Evolutionary conservation across 2,329 filamentous ascomycete genomes (phyloP), one percentile per base, ranked within the genome.

Genomic region (Aspergillus viridinutans): DNA sequence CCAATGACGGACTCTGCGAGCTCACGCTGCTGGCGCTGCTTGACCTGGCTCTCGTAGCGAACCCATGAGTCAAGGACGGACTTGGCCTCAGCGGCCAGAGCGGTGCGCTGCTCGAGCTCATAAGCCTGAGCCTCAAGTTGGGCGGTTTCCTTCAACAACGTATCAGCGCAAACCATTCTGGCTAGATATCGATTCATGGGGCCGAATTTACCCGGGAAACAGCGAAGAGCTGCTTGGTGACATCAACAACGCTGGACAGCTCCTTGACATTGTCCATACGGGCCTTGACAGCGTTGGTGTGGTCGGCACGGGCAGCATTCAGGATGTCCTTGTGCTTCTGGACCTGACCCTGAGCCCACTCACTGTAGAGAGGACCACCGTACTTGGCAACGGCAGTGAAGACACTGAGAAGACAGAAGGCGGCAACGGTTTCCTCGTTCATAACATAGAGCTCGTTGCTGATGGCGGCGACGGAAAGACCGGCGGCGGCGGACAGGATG

Each of bases 401-500:
- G 74, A 97, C 90, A 75, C 89, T 91, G 74, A 97, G 82, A 71
- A 99, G 84, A 78, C 90, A 94, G 81, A 99, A 85, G 66, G 90
- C 90, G 73, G 96, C 90, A 74, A 99, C 90, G 63, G 92, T 90
- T 84, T 99, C 94, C 85, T 99, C 94, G 83, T 99, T 99, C 80
- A 99, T 85, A 76, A 99, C 92, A 81, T 97, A 97, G 83, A 97
- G 92, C 86, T 99, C 94, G 82, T 96, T 99, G 87, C 90, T 95
- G 81, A 99, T 92, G 73, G 92, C 94, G 75, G 94, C 96, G 77
- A 96, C 85, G 72, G 90, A 92, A 69, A 96, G 80, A 80, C 90
- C 93, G 72, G 94, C 90, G 65, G 89, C 88, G 70, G 91, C 92
- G 74, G 93, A 97, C 72, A 99, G 89, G 75, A 97, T 93, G 72